A percentile compares a stretch with the other conserved stretches of the same genome.
Evolutionary conservation across 768 basidiomycete genomes (phyloP).

Genomic region (Collybiopsis confluens): DNA sequence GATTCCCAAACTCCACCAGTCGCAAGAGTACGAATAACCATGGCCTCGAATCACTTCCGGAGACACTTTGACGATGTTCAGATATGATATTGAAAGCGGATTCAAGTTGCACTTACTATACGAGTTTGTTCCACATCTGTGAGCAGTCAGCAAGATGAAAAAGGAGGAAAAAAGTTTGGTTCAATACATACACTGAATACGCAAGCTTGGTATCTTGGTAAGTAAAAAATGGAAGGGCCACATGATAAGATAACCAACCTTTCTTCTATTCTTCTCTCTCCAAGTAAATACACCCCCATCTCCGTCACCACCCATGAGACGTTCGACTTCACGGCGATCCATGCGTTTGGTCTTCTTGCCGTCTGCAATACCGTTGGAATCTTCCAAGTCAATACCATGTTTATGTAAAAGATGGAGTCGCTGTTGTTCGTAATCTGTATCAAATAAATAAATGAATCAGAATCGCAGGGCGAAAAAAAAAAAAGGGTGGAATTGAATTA

Average conservation of each 20-base stretch:
- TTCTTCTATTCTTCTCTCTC: slow-evolving; percentile 90
- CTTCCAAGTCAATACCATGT: slow-evolving; percentile 93
- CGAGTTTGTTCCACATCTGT: slow-evolving; percentile 80
- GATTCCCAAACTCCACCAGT: slow-evolving; percentile 98
- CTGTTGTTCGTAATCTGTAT: slow-evolving; percentile 91
- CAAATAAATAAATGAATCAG: no score
- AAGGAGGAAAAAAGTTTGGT: slow-evolving; percentile 10
- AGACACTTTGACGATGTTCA: slow-evolving; percentile 59
- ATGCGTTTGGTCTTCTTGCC: slow-evolving; percentile 74
- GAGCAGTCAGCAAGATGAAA: slow-evolving; percentile 8
- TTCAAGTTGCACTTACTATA: slow-evolving; percentile 60
- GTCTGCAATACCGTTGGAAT: slow-evolving; percentile 59
- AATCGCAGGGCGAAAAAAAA: no score
- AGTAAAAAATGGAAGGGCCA: slow-evolving; percentile 18
- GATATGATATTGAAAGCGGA: slow-evolving; percentile 12
- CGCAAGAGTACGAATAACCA: slow-evolving; percentile 91
- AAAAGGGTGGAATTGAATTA: slow-evolving; percentile 40
- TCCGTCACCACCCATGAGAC: slow-evolving; percentile 80
- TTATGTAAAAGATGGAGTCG: slow-evolving; percentile 82
- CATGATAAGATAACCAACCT: slow-evolving; percentile 44
- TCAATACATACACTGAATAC: slow-evolving; percentile 84
- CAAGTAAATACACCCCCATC: slow-evolving; percentile 88
- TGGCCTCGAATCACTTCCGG: slow-evolving; percentile 88
- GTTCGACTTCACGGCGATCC: slow-evolving; percentile 78
- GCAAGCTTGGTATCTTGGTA: slow-evolving; percentile 53